phyloP scores from a whole-genome alignment of 2,329 filamentous ascomycete genomes.

The Sclerotinia nivalis region DNA sequence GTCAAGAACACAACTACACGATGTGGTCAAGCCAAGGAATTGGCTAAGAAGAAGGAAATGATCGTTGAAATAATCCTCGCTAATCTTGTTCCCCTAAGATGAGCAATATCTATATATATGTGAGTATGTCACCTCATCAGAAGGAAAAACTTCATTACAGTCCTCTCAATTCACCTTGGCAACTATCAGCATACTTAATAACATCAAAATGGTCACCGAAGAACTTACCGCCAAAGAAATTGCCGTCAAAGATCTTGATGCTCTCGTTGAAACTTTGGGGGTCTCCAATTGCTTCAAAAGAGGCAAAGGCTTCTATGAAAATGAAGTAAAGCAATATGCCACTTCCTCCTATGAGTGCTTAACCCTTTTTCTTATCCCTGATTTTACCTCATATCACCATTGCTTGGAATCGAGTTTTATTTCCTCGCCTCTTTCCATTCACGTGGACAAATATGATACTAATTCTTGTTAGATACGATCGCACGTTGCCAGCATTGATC shows the following conservation, averaged over 20 bases:
- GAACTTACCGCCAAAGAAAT: too few relatives aligned
- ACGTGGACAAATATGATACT: not conserved
- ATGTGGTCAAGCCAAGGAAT: not conserved
- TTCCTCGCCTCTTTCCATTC: not conserved
- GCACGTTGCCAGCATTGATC: conserved; percentile 44
- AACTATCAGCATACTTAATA: not conserved
- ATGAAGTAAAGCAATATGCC: not conserved
- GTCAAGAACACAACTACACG: not conserved
- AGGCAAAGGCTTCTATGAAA: conserved; percentile 5
- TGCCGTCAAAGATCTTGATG: not conserved
- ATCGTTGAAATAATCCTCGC: not conserved
- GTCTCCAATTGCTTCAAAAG: not conserved
- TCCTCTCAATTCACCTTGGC: not conserved
- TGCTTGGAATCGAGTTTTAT: not conserved
- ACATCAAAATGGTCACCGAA: too few relatives aligned
- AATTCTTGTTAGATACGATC: not conserved
- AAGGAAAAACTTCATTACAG: not conserved
- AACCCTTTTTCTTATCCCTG: not conserved
- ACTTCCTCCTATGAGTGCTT: not conserved
- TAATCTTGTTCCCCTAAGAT: not conserved
- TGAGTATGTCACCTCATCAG: not conserved
- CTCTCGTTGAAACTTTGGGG: conserved; percentile 45
- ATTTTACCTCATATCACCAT: not conserved
- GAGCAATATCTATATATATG: not conserved
- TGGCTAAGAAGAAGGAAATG: not conserved